These are phyloP conservation scores for Pseudogymnoascus sp. DNA, from an alignment of 2,329 filamentous ascomycete species.

Conservation along the genomic window DNA sequence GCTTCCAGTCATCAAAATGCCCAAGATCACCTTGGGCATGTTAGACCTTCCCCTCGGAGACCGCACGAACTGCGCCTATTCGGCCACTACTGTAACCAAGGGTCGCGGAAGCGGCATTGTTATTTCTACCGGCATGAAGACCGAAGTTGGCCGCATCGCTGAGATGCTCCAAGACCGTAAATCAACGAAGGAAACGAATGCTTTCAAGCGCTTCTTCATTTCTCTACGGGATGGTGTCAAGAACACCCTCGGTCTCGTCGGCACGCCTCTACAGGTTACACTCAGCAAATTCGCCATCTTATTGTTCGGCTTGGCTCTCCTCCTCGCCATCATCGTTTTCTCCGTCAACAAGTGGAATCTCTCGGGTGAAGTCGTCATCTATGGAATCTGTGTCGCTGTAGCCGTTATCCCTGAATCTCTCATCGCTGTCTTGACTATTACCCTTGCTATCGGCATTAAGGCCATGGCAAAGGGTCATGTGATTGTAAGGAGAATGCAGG, in stretches of 20 bases:
- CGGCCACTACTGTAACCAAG: conserved; percentile 62
- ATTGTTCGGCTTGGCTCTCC: conserved; percentile 63
- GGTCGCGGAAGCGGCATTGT: conserved; percentile 62
- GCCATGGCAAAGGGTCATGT: conserved; percentile 57
- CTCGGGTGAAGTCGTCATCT: conserved; percentile 49
- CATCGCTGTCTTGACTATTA: conserved; percentile 62
- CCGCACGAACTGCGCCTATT: conserved; percentile 62
- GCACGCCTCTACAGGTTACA: conserved; percentile 77
- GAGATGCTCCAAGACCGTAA: conserved; percentile 53
- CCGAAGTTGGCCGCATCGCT: conserved; percentile 68
- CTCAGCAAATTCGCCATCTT: conserved; percentile 77
- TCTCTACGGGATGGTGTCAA: conserved; percentile 35
- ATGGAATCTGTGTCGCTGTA: conserved; percentile 52
- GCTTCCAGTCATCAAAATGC: conserved; percentile 56
- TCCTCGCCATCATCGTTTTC: conserved; percentile 54
- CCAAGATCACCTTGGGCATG: conserved; percentile 38
- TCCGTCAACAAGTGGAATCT: conserved; percentile 46
- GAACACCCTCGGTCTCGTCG: conserved; percentile 56
- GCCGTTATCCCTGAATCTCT: conserved; percentile 60
- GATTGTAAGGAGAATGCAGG: conserved; percentile 55
- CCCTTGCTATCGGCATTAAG: conserved; percentile 58
- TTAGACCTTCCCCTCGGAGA: conserved; percentile 55
- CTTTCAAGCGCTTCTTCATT: conserved; percentile 35
- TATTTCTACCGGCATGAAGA: conserved; percentile 61
- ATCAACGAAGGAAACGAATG: conserved; percentile 43